Evolutionary conservation across 345 rosid species (phyloP), one percentile per base, ranked within the genome.

Genomic region (Eucalyptus cladocalyx): DNA sequence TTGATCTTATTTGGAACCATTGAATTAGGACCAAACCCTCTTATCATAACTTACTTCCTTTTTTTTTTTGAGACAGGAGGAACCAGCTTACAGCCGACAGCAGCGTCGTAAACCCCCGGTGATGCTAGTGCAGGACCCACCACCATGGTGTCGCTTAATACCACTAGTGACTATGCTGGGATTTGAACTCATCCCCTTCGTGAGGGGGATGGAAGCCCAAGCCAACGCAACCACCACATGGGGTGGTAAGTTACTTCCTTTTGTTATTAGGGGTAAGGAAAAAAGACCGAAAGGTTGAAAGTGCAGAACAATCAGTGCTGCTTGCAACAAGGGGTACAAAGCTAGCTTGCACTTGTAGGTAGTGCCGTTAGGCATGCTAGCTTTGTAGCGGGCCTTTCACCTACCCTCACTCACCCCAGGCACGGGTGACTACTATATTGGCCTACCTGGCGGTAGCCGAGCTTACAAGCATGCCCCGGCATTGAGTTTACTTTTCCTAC

Each of bases 391-490:
- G 24, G 24, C 24, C 10, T 53, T 53, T 53, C 4, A 19, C 56
- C 24, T 19, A 53, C 0, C 0, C 2, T 19, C 10, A 53, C 2
- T 53, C 2, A 53, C 56, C 9, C 56, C 9, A 7, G 0, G 9
- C 9, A 2, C 1, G 2, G 0, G 0, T 18, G 1, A 1, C 56
- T 53, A 53, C 4, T 53, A 18, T 18, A 53, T 2, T 0, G 7
- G 9, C 9, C 56, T 51, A 18, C 9, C 0, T 1, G 9, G 2
- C 0, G 2, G 0, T 51, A 51, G 56, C 4, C 23, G 4, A 6
- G 10, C 56, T 5, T 53, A 18, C 56, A 53, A 53, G 23, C 56
- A 53, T 8, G 10, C 56, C 24, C 1, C 1, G 24, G 0, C 10
- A 4, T 53, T 24, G 24, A 51, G 23, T 7, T 8, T 51, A 53